phyloP scores from a whole-genome alignment of 2,329 filamentous ascomycete species.

The Fusarium coicis region DNA sequence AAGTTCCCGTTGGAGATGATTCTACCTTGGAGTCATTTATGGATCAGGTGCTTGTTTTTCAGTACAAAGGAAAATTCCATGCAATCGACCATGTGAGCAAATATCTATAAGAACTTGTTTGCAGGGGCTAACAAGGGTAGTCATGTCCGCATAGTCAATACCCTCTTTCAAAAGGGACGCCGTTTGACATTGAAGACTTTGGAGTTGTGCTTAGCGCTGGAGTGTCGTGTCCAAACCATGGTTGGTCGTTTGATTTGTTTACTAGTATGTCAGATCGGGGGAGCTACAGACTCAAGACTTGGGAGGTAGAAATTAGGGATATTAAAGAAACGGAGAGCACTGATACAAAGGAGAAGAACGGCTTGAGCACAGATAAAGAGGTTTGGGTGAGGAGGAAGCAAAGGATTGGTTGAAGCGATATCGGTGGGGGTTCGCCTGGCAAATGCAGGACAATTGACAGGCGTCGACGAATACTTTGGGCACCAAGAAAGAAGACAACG shows the following conservation, averaged over 20 bases:
- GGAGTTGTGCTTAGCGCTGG: constrained; percentile 71
- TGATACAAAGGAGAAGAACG: neutral
- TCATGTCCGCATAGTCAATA: constrained; percentile 75
- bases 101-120: too few relatives aligned
- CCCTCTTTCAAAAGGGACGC: constrained; percentile 69
- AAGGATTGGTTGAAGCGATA: constrained; percentile 45
- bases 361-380: constrained; percentile 41
- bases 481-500: too few relatives aligned
- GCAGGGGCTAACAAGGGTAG: constrained; percentile 48
- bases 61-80: constrained; percentile 71
- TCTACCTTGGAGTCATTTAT: constrained; percentile 53
- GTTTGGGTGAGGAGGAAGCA: constrained; percentile 59
- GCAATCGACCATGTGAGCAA: constrained; percentile 73
- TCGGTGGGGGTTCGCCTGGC: too few relatives aligned
- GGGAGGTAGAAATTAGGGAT: constrained; percentile 69
- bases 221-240: constrained; percentile 74
- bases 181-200: constrained; percentile 80
- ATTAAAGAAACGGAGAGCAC: neutral
- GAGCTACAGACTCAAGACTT: constrained; percentile 69
- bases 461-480: too few relatives aligned
- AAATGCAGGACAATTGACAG: too few relatives aligned
- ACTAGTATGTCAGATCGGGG: constrained; percentile 71
- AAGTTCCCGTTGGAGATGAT: constrained; percentile 51
- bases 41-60: constrained; percentile 74
- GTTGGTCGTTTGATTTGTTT: constrained; percentile 77